Base-by-base conservation (phyloP, 2,329 filamentous ascomycete genomes). In the Fusarium piperis region DNA sequence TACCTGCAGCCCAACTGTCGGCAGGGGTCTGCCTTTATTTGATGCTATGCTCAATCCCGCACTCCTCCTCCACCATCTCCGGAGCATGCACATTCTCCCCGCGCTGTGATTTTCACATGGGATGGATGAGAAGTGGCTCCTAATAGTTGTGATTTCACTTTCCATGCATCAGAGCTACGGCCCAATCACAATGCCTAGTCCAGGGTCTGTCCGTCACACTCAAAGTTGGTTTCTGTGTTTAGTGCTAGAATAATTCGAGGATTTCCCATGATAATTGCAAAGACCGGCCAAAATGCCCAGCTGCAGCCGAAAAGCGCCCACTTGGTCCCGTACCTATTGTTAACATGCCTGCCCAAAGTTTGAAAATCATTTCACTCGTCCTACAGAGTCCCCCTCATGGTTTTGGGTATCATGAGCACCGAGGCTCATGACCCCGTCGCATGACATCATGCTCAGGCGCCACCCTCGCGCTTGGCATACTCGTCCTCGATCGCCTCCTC, bases 401-500 rank as follows among this genome's bases (percentile, higher is more conserved):
- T 6, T 46, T 12, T 28, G 41, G 41, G 41, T 46, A 28, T 46
- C 41, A 46, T 46, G 41, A 46, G 41, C 41, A 61, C 68, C 46
- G 36, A 72, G 65, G 65, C 69, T 63, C 69, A 69, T 71, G 60
- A 72, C 53, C 65, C 35, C 39, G 38, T 62, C 64, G 44, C 57
- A 75, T 75, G 75, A 76, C 74, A 74, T 76, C 72, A 70, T 67
- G 64, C 62, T 85, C 74, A 91, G 69, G 89, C 88, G 70, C 88
- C 88, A 33, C 89, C 88, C 81, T 90, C 89, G 32, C 88, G 83
- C 81, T 90, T 90, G 65, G 88, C 88, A 74, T 90, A 90, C 77
- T 90, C 89, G 2, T 90, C 87, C 80, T 90, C 88, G 38, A 91
- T 90, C 18, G 87, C 87, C 79, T 90, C 88, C 65, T 85, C 83